phyloP scores from a whole-genome alignment of 2,329 filamentous ascomycete species.

The Trichophyton benhamiae region DNA sequence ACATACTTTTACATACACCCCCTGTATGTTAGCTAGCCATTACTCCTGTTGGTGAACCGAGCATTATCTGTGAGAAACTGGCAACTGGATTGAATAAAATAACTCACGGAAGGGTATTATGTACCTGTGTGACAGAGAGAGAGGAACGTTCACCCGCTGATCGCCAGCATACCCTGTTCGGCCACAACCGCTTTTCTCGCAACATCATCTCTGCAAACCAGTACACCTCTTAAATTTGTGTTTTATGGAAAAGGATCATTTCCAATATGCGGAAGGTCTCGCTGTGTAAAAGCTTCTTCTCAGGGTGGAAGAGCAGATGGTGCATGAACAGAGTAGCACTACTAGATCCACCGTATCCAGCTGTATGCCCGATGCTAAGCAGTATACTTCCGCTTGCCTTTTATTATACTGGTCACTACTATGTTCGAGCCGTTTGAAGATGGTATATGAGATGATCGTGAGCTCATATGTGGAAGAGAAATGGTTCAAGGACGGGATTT shows the following conservation, averaged over 20 bases:
- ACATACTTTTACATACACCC: background rate
- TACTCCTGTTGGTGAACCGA: background rate
- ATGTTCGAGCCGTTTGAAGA: background rate
- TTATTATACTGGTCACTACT: background rate
- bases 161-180: background rate
- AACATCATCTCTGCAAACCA: background rate
- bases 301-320: background rate
- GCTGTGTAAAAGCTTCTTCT: background rate
- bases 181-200: background rate
- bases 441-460: background rate
- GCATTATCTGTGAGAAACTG: too few species aligned
- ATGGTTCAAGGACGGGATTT: background rate
- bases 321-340: background rate
- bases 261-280: background rate
- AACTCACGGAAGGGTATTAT: background rate
- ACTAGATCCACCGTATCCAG: background rate
- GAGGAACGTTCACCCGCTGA: background rate
- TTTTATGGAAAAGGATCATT: background rate
- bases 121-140: background rate
- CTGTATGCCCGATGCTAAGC: background rate
- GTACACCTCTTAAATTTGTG: background rate
- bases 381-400: background rate
- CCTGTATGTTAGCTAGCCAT: background rate
- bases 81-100: background rate
- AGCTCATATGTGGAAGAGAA: background rate